Evolutionary conservation across 2,329 filamentous ascomycete genomes (phyloP), one percentile per base, ranked within the genome.

Genomic region (Peltaster fructicola): DNA sequence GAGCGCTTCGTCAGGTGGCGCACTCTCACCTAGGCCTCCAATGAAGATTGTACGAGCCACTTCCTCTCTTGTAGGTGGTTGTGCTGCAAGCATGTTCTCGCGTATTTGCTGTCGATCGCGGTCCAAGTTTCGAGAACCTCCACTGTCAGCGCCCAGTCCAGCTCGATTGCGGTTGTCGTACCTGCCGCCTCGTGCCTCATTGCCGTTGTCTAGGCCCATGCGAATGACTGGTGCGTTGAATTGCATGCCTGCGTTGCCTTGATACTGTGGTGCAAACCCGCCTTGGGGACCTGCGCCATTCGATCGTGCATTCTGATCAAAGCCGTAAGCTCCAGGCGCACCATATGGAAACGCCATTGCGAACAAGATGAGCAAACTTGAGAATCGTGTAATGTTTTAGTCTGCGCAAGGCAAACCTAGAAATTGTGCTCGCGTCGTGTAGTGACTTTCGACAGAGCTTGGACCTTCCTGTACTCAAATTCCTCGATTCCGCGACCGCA

Each of bases 161-260:
- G 63, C 18, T 15, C 45, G 65, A 11, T 63, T 77, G 45, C 39
- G 53, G 36, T 51, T 45, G 18, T 41, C 35, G 11, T 40, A 22
- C 42, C 30, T 51, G 39, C 9, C 51, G 35, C 11, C 54, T n/a
- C n/a, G n/a, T n/a, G n/a, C 50, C 24, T 52, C 47, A 18, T 51
- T 50, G 31, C 50, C 50, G 25, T 57, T 67, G 4, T 73, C 67
- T 2, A 82, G 85, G 20, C 85, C 88, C 22, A 98, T 66, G 27
- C 88, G 78, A 45, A 98, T 95, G 31, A 95, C 82, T 29, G 85
- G 84, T 17, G 88, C 88, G 44, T 79, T 91, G 60, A 95, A 92
- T 59, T 98, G 93, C 61, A 98, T 92, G 50, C 91, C 90, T 25
- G 85, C 80, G 10, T 17, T n/a, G n/a, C n/a, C n/a, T n/a, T n/a